Evolutionary conservation across 768 basidiomycete genomes (phyloP), one percentile per base, ranked within the genome.

Genomic region (Mycena pura): DNA sequence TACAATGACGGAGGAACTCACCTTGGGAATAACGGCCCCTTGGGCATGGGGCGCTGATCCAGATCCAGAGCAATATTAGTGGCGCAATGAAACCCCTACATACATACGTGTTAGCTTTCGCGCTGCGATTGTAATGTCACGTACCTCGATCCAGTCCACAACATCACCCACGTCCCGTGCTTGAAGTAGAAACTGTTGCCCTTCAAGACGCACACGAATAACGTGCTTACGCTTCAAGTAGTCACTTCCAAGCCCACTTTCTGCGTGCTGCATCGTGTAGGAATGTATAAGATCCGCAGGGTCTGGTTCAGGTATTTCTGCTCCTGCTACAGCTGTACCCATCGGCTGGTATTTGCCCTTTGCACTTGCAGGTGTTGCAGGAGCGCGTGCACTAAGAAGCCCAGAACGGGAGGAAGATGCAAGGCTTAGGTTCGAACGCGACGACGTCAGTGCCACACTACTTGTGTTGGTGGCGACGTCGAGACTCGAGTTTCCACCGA

Each of bases 161-260:
- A 98, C 96, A 25, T 87, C 86, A 41, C 87, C 82, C 36, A 95
- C 88, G 70, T 92, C 89, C 48, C 82, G 85, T 3, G 93, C 92
- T 76, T 99, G 96, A 67, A 99, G 69, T 67, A 99, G 78, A 76
- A 99, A 99, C 77, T 99, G 97, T 78, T 99, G 93, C 13, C 96
- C 97, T 73, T 97, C 95, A 64, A 95, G 78, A 57, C 96, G 78
- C 27, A 99, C 86, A 21, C 97, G 83, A 31, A 99, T 95, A 43
- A 99, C 96, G 73, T 99, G 92, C 79, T 87, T 90, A 63, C 95
- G 81, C 82, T 99, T 99, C 64, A 86, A 34, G 76, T 99, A 99
- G 74, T 99, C 97, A 60, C 92, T 95, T 29, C 94, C 97, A 34
- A 99, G 74, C 21, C 97, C 97, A 61, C 93, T 94, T 80, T 98